Evolutionary conservation across 2,329 filamentous ascomycete species (phyloP).

Genomic region (Apiospora hydei): DNA sequence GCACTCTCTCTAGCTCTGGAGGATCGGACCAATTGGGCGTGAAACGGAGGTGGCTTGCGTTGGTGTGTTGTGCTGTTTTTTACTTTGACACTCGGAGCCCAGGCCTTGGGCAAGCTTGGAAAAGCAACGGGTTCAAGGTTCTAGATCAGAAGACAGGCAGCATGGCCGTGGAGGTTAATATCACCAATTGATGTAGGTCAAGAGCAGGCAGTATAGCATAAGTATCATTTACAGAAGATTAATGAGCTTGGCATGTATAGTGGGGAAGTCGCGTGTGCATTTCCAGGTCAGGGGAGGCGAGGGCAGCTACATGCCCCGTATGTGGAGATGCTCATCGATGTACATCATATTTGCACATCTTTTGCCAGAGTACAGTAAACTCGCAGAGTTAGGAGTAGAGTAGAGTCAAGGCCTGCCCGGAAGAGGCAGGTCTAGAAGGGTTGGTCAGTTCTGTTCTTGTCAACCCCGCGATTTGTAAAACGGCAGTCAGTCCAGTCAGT

Average conservation of each 20-base stretch:
- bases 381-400: too few relatives aligned
- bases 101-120: constrained; percentile 15
- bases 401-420: not conserved
- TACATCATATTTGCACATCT: constrained; percentile 3
- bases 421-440: constrained; percentile 22
- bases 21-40: constrained; percentile 4
- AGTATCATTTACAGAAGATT: constrained; percentile 13
- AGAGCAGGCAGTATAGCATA: constrained; percentile 6
- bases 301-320: not conserved
- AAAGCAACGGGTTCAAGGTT: constrained; percentile 2
- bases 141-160: not conserved
- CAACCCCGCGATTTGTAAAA: not conserved
- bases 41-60: constrained; percentile 8
- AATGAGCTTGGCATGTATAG: constrained; percentile 22
- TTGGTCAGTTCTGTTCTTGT: not conserved
- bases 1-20: not conserved
- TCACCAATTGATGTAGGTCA: not conserved
- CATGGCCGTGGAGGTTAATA: constrained; percentile 1
- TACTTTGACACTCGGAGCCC: constrained; percentile 1
- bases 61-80: not conserved
- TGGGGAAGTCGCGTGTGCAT: constrained; percentile 27
- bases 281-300: not conserved
- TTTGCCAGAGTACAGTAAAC: too few relatives aligned
- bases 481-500: not conserved
- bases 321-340: constrained; percentile 3